phyloP scores from a whole-genome alignment of 345 rosid species.

The Lenwebbia sp. region DNA sequence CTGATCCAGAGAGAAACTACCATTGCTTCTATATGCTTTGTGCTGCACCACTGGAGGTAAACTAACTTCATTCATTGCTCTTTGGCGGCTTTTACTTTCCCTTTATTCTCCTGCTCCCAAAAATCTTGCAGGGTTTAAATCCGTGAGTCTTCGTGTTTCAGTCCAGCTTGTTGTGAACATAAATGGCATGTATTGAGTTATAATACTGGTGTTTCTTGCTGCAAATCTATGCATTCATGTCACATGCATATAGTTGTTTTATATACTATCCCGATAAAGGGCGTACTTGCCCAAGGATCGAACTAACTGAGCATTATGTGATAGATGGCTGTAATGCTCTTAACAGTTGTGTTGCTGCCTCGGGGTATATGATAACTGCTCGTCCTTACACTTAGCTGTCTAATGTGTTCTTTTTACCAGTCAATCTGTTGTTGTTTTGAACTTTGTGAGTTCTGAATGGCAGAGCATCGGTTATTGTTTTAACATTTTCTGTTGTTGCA shows the following conservation, averaged over 20 bases:
- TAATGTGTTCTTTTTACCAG: not conserved
- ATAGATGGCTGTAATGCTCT: not conserved
- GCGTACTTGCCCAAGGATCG: not conserved
- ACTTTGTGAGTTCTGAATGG: not conserved
- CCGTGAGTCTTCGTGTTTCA: not conserved
- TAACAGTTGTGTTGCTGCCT: not conserved
- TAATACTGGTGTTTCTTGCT: not conserved
- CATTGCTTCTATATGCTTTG: slow-evolving; percentile 99
- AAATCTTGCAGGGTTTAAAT: not conserved
- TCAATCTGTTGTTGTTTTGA: not conserved
- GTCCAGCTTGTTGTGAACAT: not conserved
- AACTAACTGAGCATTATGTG: not conserved
- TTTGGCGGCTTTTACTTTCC: not conserved
- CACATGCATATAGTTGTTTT: not conserved
- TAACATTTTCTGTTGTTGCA: not conserved
- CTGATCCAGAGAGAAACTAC: slow-evolving; percentile 98
- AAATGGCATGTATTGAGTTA: not conserved
- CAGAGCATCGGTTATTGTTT: not conserved
- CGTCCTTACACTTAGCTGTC: not conserved
- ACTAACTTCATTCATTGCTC: not conserved
- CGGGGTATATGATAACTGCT: not conserved
- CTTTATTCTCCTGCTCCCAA: not conserved
- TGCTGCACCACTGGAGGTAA: slow-evolving; percentile 81
- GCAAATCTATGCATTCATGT: not conserved
- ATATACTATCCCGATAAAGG: not conserved